Evolutionary conservation across 192 early-diverging fungal genomes (phyloP), one percentile per base, ranked within the genome.

Genomic region (Glomus cerebriforme): DNA sequence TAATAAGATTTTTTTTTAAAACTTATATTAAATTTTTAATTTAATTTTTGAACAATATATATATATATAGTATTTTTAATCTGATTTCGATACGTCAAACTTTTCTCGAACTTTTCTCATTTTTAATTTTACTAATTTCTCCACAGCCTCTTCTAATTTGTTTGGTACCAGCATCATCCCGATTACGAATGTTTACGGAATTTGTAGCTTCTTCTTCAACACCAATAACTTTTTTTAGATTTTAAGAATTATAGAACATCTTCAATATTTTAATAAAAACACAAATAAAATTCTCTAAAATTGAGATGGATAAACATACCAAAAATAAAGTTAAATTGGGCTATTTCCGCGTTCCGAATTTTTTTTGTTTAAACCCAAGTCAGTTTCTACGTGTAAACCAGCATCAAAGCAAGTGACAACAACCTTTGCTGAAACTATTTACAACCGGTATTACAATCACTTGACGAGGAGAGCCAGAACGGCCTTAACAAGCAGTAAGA

Each of bases 391-490:
- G 82, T 92, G 90, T 76, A 98, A 87, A 7, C 95, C 94, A 59
- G 90, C 89, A 12, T 88, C 87, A 47, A 90, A 88, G 64, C 97
- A 86, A 78, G 85, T 82, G 79, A 94, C 80, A 60, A 80, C 81
- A 31, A 99, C 93, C 79, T 91, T 84, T 79, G 79, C 88, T 90
- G 78, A 94, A 89, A 2, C 90, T 91, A 9, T 85, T 85, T 0
- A 93, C 92, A 32, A 99, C 93, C 3, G 98, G 98, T 49, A 99
- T 90, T 27, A 99, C 88, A 73, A 93, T 87, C 24, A 98, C 85
- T 86, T 98, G 98, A 72, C 96, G 93, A 59, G 98, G 98, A 22
- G 59, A 99, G 86, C 98, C 98, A 99, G 89, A 99, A 93, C 32
- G 96, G 96, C 77, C 77, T 78, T 60, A 0, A 78, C 34, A 29